Conservation (phyloP, 768 basidiomycete genomes). For the Serpula lacrymans region DNA sequence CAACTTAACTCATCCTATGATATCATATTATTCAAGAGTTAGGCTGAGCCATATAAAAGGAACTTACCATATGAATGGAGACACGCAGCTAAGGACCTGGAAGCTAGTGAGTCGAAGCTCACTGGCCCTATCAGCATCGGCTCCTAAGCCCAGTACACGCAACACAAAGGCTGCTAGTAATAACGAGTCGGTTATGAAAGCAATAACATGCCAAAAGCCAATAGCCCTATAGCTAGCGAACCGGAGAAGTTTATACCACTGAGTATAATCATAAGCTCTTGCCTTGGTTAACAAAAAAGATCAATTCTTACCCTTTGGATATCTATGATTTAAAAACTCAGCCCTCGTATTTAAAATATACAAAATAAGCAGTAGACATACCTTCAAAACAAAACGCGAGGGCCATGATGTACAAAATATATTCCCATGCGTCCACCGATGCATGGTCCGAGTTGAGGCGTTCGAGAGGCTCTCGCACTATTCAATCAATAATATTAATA, state of each 20-base stretch:
- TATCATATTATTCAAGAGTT: not conserved
- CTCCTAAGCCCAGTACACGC: conserved; percentile 56
- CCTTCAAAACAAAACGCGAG: conserved; percentile 81
- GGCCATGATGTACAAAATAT: conserved; percentile 73
- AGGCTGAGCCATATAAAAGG: not conserved
- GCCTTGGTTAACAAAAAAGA: not conserved
- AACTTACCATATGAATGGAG: conserved; percentile 82
- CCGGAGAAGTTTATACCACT: conserved; percentile 70
- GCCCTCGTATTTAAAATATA: conserved; percentile 56
- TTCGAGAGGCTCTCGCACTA: conserved; percentile 78
- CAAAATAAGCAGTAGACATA: conserved; percentile 25
- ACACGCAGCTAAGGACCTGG: conserved; percentile 83
- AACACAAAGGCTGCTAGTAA: conserved; percentile 72
- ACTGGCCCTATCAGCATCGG: conserved; percentile 30
- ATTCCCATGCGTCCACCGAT: conserved; percentile 78
- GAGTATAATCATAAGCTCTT: conserved; percentile 2
- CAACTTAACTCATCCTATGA: conserved; percentile 74
- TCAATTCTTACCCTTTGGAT: conserved; percentile 17
- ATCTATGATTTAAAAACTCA: conserved; percentile 14
- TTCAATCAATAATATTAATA: conserved; percentile 4
- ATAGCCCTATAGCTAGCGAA: conserved; percentile 82
- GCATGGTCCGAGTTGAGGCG: conserved; percentile 51
- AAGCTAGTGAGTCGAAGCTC: conserved; percentile 66
- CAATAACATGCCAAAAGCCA: conserved; percentile 72
- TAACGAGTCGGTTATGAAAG: conserved; percentile 69